These are phyloP conservation scores for Cryptococcus maquisensis DNA, from an alignment of 1,284 basidiomycete genomes.

Conservation along the genomic window DNA sequence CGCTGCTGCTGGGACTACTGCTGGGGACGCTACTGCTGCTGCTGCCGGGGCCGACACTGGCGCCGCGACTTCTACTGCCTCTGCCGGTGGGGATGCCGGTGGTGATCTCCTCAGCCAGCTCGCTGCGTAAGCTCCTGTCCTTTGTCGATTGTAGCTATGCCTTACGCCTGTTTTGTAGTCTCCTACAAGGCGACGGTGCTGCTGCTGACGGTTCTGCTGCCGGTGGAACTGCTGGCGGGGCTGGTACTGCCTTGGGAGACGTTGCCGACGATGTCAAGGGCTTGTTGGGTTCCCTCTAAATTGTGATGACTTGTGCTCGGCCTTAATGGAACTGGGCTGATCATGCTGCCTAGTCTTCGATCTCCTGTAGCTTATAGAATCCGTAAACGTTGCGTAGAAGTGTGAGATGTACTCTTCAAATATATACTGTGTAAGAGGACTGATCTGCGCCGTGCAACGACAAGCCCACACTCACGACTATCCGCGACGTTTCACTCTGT, in stretches of 20 bases:
- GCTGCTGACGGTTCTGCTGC: neutral
- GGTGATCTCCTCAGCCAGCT: neutral
- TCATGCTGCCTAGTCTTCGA: neutral
- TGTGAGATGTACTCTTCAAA: neutral
- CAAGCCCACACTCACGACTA: too few relatives aligned
- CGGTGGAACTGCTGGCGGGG: neutral
- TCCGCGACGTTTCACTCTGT: too few relatives aligned
- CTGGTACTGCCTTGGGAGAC: neutral
- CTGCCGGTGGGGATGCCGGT: neutral
- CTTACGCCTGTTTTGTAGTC: neutral
- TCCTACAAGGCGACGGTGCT: neutral
- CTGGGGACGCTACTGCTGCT: too few relatives aligned
- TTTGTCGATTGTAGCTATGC: too few relatives aligned
- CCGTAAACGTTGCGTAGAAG: neutral
- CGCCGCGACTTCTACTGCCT: neutral
- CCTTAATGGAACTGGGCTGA: neutral
- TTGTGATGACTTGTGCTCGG: neutral
- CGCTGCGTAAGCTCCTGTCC: neutral
- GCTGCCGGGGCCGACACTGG: neutral
- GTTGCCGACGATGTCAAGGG: neutral
- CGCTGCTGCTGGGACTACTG: neutral
- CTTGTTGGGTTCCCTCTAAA: neutral
- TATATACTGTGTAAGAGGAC: neutral
- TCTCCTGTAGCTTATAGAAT: neutral
- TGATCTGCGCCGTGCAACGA: too few relatives aligned